Percentiles rank a stretch among this genome's conserved stretches.
Evolutionary conservation across 441 rosid species (phyloP).

Genomic region (Erodium texanum): DNA sequence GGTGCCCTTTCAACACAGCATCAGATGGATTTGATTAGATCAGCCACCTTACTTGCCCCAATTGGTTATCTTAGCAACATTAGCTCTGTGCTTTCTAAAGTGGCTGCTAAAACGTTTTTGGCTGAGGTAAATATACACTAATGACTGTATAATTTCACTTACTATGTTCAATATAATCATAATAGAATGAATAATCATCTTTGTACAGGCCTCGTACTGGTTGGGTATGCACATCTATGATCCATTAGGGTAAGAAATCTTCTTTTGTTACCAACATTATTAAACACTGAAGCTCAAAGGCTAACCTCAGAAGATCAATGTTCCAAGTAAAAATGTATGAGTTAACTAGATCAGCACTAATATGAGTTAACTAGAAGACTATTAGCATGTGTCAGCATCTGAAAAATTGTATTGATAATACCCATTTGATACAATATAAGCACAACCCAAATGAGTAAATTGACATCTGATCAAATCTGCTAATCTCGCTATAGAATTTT

Average conservation of each 20-base stretch:
- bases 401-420: not conserved
- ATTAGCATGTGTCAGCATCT: not conserved
- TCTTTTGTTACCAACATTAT: not conserved
- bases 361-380: not conserved
- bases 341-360: not conserved
- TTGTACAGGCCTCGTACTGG: slow-evolving; percentile 6
- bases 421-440: not conserved
- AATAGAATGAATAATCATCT: not conserved
- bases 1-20: not conserved
- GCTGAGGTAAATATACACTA: not conserved
- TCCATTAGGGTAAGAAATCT: slow-evolving; percentile 7
- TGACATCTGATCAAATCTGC: not conserved
- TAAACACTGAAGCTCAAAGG: not conserved
- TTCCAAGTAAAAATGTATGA: too few relatives aligned
- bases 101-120: not conserved
- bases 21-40: slow-evolving; percentile 7
- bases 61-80: slow-evolving; percentile 5
- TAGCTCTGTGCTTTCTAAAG: not conserved
- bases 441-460: not conserved
- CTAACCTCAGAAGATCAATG: not conserved
- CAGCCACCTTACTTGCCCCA: slow-evolving; percentile 8
- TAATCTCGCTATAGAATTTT: not conserved
- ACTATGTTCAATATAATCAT: not conserved
- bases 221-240: slow-evolving; percentile 6
- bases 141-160: not conserved